Evolutionary conservation across 2,329 filamentous ascomycete species (phyloP).

Genomic region (Alternaria sp.): DNA sequence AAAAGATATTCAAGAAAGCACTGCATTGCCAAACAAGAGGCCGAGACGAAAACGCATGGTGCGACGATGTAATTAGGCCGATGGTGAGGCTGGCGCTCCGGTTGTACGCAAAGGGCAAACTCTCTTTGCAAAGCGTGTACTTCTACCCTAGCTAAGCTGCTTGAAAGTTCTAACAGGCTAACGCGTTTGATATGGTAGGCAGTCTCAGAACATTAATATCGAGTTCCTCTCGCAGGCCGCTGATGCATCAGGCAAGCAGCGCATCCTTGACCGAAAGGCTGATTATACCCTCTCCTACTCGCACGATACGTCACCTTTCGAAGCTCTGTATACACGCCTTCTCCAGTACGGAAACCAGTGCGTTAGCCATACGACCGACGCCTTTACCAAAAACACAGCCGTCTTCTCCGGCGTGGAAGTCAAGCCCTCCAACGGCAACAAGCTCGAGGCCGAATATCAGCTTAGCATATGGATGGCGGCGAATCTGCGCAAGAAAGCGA

Average conservation of each 20-base stretch:
- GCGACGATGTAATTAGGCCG: constrained; percentile 17
- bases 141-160: constrained; percentile 1
- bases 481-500: not conserved
- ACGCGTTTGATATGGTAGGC: constrained; percentile 3
- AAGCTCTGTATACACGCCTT: constrained; percentile 11
- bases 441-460: constrained; percentile 21
- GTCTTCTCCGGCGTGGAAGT: constrained; percentile 17
- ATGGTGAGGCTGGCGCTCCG: constrained; percentile 18
- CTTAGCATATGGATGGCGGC: not conserved
- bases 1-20: constrained; percentile 9
- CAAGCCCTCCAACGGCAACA: constrained; percentile 16
- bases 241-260: not conserved
- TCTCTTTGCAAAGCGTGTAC: constrained; percentile 18
- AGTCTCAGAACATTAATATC: constrained; percentile 9
- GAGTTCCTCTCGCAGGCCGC: constrained; percentile 7
- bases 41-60: constrained; percentile 26
- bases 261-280: constrained; percentile 11
- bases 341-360: not conserved
- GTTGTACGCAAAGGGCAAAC: constrained; percentile 16
- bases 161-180: constrained; percentile 7
- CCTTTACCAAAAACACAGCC: constrained; percentile 20
- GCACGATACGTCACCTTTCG: constrained; percentile 7
- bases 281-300: constrained; percentile 19
- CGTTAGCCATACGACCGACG: constrained; percentile 21
- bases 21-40: constrained; percentile 10